phyloP scores from a whole-genome alignment of 768 basidiomycete species.

The Asterophora parasitica region DNA sequence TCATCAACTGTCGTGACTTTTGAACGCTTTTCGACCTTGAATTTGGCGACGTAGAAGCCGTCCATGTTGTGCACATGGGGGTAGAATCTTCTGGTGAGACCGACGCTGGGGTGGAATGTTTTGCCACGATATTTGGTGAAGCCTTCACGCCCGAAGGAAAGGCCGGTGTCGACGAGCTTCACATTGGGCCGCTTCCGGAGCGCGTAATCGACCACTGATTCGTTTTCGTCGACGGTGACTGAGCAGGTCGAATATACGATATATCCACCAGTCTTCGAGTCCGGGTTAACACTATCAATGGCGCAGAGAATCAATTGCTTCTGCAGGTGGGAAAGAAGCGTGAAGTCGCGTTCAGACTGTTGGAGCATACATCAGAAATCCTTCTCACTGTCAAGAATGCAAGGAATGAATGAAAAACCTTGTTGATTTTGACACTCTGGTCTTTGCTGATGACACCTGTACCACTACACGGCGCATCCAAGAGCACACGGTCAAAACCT shows the following conservation, averaged over 20 bases:
- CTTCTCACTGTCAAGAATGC: background rate
- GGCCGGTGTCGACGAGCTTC: slow-evolving; percentile 86
- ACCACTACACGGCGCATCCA: slow-evolving; percentile 97
- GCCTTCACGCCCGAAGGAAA: slow-evolving; percentile 91
- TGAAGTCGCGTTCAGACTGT: slow-evolving; percentile 93
- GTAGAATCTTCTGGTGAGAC: slow-evolving; percentile 84
- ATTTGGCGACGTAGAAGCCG: slow-evolving; percentile 97
- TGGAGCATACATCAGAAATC: background rate
- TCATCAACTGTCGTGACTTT: slow-evolving; percentile 39
- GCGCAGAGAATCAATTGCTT: slow-evolving; percentile 98
- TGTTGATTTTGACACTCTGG: slow-evolving; percentile 95
- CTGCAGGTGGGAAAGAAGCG: slow-evolving; percentile 92
- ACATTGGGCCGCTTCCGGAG: slow-evolving; percentile 90
- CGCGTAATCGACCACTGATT: slow-evolving; percentile 96
- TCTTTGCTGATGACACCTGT: slow-evolving; percentile 99
- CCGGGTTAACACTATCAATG: slow-evolving; percentile 89
- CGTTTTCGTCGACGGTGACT: slow-evolving; percentile 97
- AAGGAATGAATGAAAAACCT: slow-evolving; percentile 45
- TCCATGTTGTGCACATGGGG: slow-evolving; percentile 99
- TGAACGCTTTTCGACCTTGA: slow-evolving; percentile 82
- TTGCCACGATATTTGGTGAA: slow-evolving; percentile 90
- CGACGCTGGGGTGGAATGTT: slow-evolving; percentile 74
- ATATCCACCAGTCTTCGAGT: slow-evolving; percentile 88
- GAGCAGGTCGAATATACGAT: slow-evolving; percentile 99
- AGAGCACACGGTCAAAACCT: slow-evolving; percentile 93